Percentiles rank a stretch among this genome's conserved stretches.
These are phyloP conservation scores for Fusarium miscanthi DNA, from an alignment of 2,329 filamentous ascomycete genomes.

Conservation along the genomic window DNA sequence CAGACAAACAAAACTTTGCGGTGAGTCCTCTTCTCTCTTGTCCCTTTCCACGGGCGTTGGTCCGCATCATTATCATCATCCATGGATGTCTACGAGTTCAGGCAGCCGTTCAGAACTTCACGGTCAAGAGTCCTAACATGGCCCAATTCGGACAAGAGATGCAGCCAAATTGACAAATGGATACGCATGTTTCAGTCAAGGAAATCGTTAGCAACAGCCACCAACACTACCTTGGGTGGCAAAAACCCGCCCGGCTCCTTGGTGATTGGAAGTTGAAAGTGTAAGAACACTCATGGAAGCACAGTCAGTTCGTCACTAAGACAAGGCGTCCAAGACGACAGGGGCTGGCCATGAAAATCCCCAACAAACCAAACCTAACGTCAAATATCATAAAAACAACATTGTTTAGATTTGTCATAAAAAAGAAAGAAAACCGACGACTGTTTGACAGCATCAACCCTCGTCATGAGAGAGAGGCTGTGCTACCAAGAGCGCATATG, in stretches of 20 bases:
- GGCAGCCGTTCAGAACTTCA: slow-evolving; percentile 6
- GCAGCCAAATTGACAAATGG: neutral
- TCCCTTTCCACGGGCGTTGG: neutral
- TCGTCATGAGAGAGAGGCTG: neutral
- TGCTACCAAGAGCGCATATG: neutral
- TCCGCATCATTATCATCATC: neutral
- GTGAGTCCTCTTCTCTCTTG: neutral
- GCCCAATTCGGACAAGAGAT: neutral
- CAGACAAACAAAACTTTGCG: neutral
- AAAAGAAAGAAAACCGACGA: neutral
- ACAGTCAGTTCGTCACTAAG: neutral
- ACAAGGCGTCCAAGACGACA: neutral
- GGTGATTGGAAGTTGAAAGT: slow-evolving; percentile 6
- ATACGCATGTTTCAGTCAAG: neutral
- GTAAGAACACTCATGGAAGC: neutral
- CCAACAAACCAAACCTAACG: neutral
- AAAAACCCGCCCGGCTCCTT: neutral
- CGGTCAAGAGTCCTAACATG: neutral
- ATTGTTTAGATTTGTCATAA: neutral
- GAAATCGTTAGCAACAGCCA: neutral
- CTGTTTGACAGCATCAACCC: neutral
- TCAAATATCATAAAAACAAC: slow-evolving; percentile 2
- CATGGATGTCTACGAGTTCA: neutral
- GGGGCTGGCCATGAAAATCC: neutral
- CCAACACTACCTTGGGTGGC: neutral